Percentiles rank a stretch among this genome's conserved stretches.
phyloP scores from a whole-genome alignment of 495 filamentous ascomycete species.

The Hypoxylon perforatum region DNA sequence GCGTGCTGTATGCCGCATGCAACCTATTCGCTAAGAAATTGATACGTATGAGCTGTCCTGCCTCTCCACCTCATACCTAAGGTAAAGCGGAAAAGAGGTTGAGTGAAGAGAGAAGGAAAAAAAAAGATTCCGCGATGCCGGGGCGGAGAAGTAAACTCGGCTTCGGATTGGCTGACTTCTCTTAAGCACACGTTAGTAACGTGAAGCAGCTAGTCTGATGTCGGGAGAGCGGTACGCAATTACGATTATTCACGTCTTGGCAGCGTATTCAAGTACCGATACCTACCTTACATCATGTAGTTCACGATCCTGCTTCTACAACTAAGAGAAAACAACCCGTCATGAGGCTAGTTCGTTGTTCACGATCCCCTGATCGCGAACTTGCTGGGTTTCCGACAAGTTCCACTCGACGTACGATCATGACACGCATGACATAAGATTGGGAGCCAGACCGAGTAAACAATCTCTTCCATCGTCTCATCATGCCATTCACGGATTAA shows the following conservation, averaged over 20 bases:
- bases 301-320: too few relatives aligned
- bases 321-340: slow-evolving; percentile 15
- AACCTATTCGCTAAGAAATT: slow-evolving; percentile 17
- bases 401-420: background rate
- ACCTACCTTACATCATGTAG: slow-evolving; percentile 23
- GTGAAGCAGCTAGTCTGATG: slow-evolving; percentile 27
- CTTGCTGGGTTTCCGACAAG: background rate
- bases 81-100: slow-evolving; percentile 32
- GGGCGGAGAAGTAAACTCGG: slow-evolving; percentile 25
- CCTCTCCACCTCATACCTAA: background rate
- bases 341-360: slow-evolving; percentile 25
- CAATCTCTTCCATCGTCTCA: background rate
- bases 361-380: slow-evolving; percentile 14
- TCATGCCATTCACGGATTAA: slow-evolving; percentile 30
- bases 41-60: slow-evolving; percentile 13
- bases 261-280: slow-evolving; percentile 28
- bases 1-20: slow-evolving; percentile 6
- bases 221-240: slow-evolving; percentile 44
- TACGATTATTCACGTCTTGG: slow-evolving; percentile 37
- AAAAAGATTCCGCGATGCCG: slow-evolving; percentile 34
- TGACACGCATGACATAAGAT: slow-evolving; percentile 20
- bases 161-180: slow-evolving; percentile 25
- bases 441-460: slow-evolving; percentile 5
- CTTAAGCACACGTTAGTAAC: slow-evolving; percentile 28
- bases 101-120: too few relatives aligned